A percentile compares a stretch with the other conserved stretches of the same genome.
Conservation (phyloP, 192 early-diverging fungal species). For the Coemansia sp. region DNA sequence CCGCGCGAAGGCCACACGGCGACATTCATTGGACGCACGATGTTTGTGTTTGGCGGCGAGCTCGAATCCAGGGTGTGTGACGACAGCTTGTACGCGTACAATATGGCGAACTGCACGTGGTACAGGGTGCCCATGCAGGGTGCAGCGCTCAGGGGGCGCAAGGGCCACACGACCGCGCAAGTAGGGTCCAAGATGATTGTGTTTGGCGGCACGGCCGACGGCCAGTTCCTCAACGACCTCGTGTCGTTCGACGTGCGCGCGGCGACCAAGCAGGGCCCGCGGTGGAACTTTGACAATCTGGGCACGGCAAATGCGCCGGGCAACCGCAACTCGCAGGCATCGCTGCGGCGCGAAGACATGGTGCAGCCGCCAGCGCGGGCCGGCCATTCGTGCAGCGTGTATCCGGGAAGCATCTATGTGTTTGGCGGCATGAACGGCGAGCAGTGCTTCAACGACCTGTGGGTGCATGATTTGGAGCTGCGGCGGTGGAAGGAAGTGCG, state of each 20-base stretch:
- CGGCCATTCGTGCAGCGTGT: conserved; percentile 52
- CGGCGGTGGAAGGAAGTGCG: conserved; percentile 37
- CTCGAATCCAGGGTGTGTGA: conserved; percentile 33
- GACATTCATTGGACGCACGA: conserved; percentile 54
- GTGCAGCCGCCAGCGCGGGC: conserved; percentile 33
- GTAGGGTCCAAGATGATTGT: conserved; percentile 48
- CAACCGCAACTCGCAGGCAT: conserved; percentile 11
- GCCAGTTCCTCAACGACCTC: conserved; percentile 49
- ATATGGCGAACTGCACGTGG: conserved; percentile 55
- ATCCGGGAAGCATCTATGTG: conserved; percentile 42
- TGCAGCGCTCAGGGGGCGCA: conserved; percentile 37
- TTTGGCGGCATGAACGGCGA: conserved; percentile 55
- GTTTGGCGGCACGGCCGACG: conserved; percentile 49
- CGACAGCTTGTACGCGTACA: conserved; percentile 52
- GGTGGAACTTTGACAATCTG: conserved; percentile 44
- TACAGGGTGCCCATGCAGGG: conserved; percentile 55
- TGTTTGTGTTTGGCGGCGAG: conserved; percentile 59
- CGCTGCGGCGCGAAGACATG: conserved; percentile 4
- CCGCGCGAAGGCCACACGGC: conserved; percentile 52
- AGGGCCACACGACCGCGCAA: conserved; percentile 47
- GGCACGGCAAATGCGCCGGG: conserved; percentile 6
- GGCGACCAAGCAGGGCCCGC: conserved; percentile 34
- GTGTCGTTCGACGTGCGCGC: conserved; percentile 53
- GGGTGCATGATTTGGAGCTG: conserved; percentile 37
- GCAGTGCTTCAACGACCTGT: conserved; percentile 55